These are phyloP conservation scores for Trichomonas gallinae DNA, from an alignment of 208 protist species.

Conservation along the genomic window DNA sequence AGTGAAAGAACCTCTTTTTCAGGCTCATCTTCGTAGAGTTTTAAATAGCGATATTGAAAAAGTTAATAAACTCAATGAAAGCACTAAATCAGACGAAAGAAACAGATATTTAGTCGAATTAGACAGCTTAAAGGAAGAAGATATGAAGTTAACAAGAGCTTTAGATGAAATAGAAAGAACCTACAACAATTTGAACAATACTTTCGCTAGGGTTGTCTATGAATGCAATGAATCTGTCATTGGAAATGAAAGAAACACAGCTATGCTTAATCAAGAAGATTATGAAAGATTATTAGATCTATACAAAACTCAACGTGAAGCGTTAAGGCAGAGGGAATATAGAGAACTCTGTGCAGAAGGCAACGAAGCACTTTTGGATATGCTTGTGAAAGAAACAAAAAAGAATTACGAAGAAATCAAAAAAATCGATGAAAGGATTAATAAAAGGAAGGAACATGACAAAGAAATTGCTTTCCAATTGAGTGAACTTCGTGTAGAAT, in stretches of 20 bases:
- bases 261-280: background rate
- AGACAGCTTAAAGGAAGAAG: background rate
- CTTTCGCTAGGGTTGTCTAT: background rate
- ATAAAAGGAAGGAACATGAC: background rate
- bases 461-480: background rate
- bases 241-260: background rate
- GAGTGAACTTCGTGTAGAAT: background rate
- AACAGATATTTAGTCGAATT: background rate
- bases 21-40: background rate
- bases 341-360: background rate
- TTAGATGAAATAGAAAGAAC: background rate
- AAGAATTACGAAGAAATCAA: background rate
- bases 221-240: background rate
- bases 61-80: background rate
- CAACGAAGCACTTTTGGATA: background rate
- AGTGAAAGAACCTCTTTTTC: background rate
- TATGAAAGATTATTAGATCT: background rate
- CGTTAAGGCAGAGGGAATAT: background rate
- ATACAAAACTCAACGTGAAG: background rate
- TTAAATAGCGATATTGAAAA: background rate
- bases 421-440: background rate
- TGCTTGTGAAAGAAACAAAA: background rate
- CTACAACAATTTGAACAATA: background rate
- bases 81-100: background rate
- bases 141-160: background rate